Evolutionary conservation across 192 early-diverging fungal species (phyloP), one percentile per base, ranked within the genome.

Genomic region (Rhizophlyctis rosea): DNA sequence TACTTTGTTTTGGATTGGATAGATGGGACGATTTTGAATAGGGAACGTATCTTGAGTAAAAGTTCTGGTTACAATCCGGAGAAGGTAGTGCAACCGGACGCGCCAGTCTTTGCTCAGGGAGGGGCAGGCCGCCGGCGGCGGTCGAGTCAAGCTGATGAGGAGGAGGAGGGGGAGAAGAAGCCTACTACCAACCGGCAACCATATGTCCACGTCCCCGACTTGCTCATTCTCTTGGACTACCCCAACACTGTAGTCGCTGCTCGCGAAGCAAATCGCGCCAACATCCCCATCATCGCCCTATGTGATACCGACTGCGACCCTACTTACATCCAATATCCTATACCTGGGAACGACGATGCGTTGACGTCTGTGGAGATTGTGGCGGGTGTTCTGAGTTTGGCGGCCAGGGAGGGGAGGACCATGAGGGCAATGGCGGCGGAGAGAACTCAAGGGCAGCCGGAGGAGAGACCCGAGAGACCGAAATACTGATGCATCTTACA

Each of bases 331-430:
- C 87, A 90, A 1, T 98, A 95, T 70, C 88, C 93, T 18, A 91
- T 98, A 34, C 92, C 95, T 1, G 94, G 89, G 51, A 98, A 98
- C 71, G 95, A 98, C 65, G 94, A 98, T 68, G 87, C 90, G 3
- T 62, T 90, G 25, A 72, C 81, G 13, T 86, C 85, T 35, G 81
- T 98, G 9, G 83, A 87, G 53, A 70, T 95, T 30, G 77, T 98
- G 4, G 90, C 92, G 14, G 86, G 83, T n/a, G 84, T 94, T 0
- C 59, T 98, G 25, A 84, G 88, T 4, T 71, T 77, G 36, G 91
- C 33, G 82, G 82, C 28, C 75, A 69, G 65, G 86, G 90, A 62
- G 88, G 95, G 73, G 16, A 31, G 58, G n/a, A n/a, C n/a, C n/a
- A n/a, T n/a, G n/a, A n/a, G n/a, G n/a, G n/a, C n/a, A n/a, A n/a